These are phyloP conservation scores for Elsinoe arachidis DNA, from an alignment of 2,329 filamentous ascomycete genomes.

Conservation along the genomic window DNA sequence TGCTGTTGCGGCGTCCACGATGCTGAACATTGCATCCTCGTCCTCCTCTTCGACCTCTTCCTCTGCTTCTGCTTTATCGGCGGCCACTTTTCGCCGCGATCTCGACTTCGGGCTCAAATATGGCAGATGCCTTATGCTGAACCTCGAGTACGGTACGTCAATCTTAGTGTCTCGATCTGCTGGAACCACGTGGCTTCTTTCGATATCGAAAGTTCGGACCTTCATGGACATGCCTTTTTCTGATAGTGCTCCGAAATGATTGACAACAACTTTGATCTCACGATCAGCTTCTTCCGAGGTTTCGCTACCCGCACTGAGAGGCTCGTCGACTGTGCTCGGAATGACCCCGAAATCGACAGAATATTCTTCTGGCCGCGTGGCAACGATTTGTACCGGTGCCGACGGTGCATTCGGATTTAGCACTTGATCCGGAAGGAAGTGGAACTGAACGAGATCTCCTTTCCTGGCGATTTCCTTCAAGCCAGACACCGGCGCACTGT, in stretches of 20 bases:
- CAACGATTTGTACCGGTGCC: slow-evolving; percentile 26
- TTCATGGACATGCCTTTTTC: slow-evolving; percentile 47
- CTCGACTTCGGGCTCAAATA: neutral
- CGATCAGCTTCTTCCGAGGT: slow-evolving; percentile 6
- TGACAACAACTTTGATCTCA: slow-evolving; percentile 18
- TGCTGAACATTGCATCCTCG: slow-evolving; percentile 2
- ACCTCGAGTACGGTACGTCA: slow-evolving; percentile 35
- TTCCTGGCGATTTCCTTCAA: slow-evolving; percentile 49
- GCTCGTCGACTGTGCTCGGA: slow-evolving; percentile 36
- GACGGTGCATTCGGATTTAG: slow-evolving; percentile 12
- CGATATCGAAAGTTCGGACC: slow-evolving; percentile 18
- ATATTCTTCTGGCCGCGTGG: slow-evolving; percentile 11
- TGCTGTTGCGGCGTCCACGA: neutral
- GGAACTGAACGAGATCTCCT: slow-evolving; percentile 60
- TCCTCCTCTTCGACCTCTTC: neutral
- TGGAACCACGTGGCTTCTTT: slow-evolving; percentile 5
- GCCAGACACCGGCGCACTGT: slow-evolving; percentile 24
- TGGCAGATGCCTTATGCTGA: neutral
- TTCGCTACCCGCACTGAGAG: slow-evolving; percentile 30
- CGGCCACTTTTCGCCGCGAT: neutral
- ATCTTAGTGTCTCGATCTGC: slow-evolving; percentile 34
- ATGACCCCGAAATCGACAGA: slow-evolving; percentile 31
- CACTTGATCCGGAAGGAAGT: slow-evolving; percentile 35
- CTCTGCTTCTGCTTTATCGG: neutral
- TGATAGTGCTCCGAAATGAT: slow-evolving; percentile 56